A percentile compares a stretch with the other conserved stretches of the same genome.
These are phyloP conservation scores for Helotiales sp. DNA, from an alignment of 2,329 filamentous ascomycete genomes.

Conservation along the genomic window DNA sequence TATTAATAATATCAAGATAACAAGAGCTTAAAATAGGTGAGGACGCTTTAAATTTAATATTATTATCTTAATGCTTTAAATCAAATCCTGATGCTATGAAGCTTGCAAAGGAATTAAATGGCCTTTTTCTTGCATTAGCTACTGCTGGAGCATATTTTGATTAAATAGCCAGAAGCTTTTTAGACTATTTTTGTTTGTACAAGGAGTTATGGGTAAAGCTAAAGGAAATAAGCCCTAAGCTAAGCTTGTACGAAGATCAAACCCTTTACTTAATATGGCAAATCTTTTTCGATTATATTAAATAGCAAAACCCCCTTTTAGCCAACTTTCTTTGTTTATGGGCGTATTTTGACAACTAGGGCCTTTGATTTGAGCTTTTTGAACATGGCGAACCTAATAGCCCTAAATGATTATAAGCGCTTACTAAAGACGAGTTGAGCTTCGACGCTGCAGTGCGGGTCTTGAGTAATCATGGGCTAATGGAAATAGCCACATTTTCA, in stretches of 20 bases:
- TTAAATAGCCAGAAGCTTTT: constrained; percentile 13
- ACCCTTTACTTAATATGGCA: constrained; percentile 22
- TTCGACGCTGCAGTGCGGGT: constrained; percentile 14
- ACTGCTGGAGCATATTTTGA: constrained; percentile 23
- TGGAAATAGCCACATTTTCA: constrained; percentile 11
- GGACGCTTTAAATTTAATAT: constrained; percentile 12
- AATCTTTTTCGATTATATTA: constrained; percentile 16
- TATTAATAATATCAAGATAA: constrained; percentile 11
- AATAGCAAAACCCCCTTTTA: constrained; percentile 15
- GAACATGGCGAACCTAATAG: constrained; percentile 1
- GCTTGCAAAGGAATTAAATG: constrained; percentile 18
- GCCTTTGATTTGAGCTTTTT: no score
- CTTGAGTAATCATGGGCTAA: constrained; percentile 16
- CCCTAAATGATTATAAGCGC: constrained; percentile 16
- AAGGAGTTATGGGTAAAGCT: constrained; percentile 17
- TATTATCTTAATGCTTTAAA: constrained; percentile 1
- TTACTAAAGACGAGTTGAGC: constrained; percentile 20
- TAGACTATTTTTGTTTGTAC: constrained; percentile 21
- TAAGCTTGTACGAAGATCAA: constrained; percentile 20
- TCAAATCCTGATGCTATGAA: constrained; percentile 16
- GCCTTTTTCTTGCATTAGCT: constrained; percentile 18
- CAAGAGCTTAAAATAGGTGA: constrained; percentile 14
- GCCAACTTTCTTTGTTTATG: no score
- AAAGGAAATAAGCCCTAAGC: constrained; percentile 7
- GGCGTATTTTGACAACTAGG: no score